These are phyloP conservation scores for Carex cristatella DNA, from an alignment of 176 grass and related monocot genomes.

Conservation along the genomic window DNA sequence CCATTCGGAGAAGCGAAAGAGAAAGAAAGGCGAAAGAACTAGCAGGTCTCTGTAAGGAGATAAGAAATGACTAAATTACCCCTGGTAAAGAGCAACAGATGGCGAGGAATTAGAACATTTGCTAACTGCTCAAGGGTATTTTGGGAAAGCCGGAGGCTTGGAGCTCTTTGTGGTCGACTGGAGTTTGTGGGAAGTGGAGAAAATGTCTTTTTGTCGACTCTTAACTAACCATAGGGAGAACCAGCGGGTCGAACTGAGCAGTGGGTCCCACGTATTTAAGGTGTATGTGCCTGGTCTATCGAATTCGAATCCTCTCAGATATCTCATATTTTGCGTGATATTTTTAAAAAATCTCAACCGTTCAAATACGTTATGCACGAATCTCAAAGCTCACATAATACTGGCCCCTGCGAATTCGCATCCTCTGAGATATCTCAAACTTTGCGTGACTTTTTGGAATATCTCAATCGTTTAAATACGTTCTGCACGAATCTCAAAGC, in stretches of 20 bases:
- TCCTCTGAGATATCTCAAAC: too few relatives aligned
- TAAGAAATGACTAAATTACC: conserved; percentile 21
- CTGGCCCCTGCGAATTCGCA: too few relatives aligned
- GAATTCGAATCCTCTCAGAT: too few relatives aligned
- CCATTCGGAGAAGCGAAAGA: conserved; percentile 23
- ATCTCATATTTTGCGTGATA: too few relatives aligned
- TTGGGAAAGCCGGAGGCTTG: background rate
- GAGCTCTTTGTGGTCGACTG: background rate
- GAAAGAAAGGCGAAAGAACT: background rate
- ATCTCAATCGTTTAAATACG: too few relatives aligned
- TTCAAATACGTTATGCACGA: too few relatives aligned
- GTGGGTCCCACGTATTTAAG: background rate
- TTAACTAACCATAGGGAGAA: conserved; percentile 7
- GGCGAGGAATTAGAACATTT: background rate
- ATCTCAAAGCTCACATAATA: too few relatives aligned
- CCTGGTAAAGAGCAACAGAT: background rate
- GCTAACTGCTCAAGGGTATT: background rate
- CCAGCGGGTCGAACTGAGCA: background rate
- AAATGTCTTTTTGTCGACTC: background rate
- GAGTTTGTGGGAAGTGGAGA: background rate
- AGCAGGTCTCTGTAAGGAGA: background rate
- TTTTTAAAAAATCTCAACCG: too few relatives aligned
- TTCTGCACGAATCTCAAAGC: too few relatives aligned
- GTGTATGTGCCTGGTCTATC: background rate
- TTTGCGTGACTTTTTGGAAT: too few relatives aligned